Evolutionary conservation across 1,284 basidiomycete genomes (phyloP).

Genomic region (Marasmius sp.): DNA sequence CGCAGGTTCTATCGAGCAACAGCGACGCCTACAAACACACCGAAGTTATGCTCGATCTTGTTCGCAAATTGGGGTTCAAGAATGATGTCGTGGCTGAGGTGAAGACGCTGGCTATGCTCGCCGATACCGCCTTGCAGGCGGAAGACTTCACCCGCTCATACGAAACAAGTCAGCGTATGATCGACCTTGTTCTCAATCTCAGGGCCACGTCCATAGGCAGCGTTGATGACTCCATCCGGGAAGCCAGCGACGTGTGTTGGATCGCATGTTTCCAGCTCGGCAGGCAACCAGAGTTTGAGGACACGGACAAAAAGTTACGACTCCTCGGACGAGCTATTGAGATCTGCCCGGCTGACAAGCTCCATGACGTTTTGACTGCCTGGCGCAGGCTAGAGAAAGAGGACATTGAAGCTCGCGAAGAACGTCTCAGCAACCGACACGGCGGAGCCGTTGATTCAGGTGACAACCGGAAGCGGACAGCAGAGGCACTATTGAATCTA

Average conservation of each 20-base stretch:
- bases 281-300: conserved; percentile 72
- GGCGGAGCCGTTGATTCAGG: conserved; percentile 23
- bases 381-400: conserved; percentile 74
- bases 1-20: conserved; percentile 79
- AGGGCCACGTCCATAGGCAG: conserved; percentile 34
- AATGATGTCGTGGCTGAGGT: conserved; percentile 72
- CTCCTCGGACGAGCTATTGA: conserved; percentile 84
- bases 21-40: conserved; percentile 86
- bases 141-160: conserved; percentile 78
- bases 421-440: conserved; percentile 33
- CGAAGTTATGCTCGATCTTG: conserved; percentile 86
- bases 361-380: conserved; percentile 68
- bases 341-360: conserved; percentile 80
- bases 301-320: conserved; percentile 63
- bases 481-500: conserved; percentile 18
- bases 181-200: conserved; percentile 56
- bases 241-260: conserved; percentile 84
- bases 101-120: conserved; percentile 84
- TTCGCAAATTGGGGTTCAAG: conserved; percentile 81
- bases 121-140: conserved; percentile 76
- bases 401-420: conserved; percentile 51
- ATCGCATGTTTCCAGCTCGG: conserved; percentile 85
- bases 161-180: conserved; percentile 73
- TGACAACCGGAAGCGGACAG: conserved; percentile 20
- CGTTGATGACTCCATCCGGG: conserved; percentile 47